Evolutionary conservation across 371 early-diverging fungal genomes (phyloP), one percentile per base, ranked within the genome.

Genomic region (Mucor indicus): DNA sequence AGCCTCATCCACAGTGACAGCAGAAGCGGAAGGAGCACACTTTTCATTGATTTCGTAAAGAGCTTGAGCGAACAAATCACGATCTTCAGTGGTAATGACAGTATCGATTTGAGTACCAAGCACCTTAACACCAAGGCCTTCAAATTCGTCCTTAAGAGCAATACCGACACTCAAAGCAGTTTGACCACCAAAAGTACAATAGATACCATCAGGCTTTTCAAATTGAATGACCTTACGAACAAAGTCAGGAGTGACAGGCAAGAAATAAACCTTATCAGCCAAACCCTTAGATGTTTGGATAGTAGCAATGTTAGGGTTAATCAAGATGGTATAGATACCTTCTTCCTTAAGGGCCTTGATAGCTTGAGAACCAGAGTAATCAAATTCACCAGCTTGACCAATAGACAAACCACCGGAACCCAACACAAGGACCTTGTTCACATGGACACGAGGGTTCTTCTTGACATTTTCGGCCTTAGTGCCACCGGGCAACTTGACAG

Each of bases 341-440:
- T 92, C 93, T 66, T 95, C 95, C 69, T 93, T 92, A 55, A 96
- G 72, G 11, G 97, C 97, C 77, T 96, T 96, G 81, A 96, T 96
- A 15, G 95, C 96, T 76, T 85, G 91, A 27, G 91, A 90, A 37
- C 96, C 95, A 57, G 96, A 96, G 76, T 97, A 97, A 71, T 97
- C 98, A 57, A 97, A 97, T 78, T 97, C 98, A 46, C 98, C 98
- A 36, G 98, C 98, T 72, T 98, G 98, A 27, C 98, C 98, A 58
- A 98, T 98, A 20, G 90, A 89, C 44, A 98, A 68, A 60, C 98
- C 98, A 46, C 98, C 98, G 19, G 93, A 92, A 36, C 98, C 98
- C 31, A 98, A 78, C n/a, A 98, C 87, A 41, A 96, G 78, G 12
- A 96, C 96, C 77, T 95, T 94, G 53, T 73, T 77, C 50, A 82